Percentiles rank a stretch among this genome's conserved stretches.
phyloP scores from a whole-genome alignment of 192 early-diverging fungal genomes.

The Pecoramyces ruminantium region DNA sequence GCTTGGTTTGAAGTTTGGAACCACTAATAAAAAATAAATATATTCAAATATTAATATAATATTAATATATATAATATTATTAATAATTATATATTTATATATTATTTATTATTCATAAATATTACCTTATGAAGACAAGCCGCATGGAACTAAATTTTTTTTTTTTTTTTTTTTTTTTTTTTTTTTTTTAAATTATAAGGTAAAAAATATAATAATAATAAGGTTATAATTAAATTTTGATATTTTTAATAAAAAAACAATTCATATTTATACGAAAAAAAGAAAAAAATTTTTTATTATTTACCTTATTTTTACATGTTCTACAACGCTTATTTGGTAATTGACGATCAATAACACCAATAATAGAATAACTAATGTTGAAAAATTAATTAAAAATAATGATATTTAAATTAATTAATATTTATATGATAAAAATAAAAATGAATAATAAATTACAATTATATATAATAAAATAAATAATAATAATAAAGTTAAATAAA shows the following conservation, averaged over 20 bases:
- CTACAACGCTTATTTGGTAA: slow-evolving; percentile 76
- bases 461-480: background rate
- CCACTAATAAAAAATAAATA: slow-evolving; percentile 18
- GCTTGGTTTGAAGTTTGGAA: slow-evolving; percentile 50
- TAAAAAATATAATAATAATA: too few species aligned
- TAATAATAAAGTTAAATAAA: background rate
- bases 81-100: background rate
- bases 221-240: too few species aligned
- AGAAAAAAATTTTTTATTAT: too few species aligned
- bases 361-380: slow-evolving; percentile 58
- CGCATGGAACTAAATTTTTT: slow-evolving; percentile 47
- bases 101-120: slow-evolving; percentile 1
- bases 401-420: too few species aligned
- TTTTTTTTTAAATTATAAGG: too few species aligned
- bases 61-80: background rate
- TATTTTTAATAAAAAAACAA: too few species aligned
- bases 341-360: slow-evolving; percentile 67
- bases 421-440: background rate
- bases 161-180: too few species aligned
- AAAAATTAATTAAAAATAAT: too few species aligned
- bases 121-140: slow-evolving; percentile 73
- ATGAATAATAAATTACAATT: too few species aligned
- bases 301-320: slow-evolving; percentile 70
- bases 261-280: too few species aligned
- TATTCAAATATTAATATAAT: too few species aligned